Conservation (phyloP, 2,329 filamentous ascomycete genomes). For the Calcarisporium arbuscula region DNA sequence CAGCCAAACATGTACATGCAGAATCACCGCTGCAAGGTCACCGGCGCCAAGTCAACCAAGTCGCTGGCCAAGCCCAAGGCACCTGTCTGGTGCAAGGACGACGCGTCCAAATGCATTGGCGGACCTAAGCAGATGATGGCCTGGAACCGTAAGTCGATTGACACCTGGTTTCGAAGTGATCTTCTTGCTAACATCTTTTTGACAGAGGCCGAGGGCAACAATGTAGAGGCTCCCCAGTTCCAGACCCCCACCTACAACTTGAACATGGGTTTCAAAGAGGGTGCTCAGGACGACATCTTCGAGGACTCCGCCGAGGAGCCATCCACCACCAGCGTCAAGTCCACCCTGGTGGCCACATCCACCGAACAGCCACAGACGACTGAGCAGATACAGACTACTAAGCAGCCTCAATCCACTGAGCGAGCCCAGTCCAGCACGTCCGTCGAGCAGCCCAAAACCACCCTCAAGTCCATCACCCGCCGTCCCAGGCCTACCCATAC, state of each 20-base stretch:
- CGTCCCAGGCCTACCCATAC: too few relatives aligned
- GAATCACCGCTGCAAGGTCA: neutral
- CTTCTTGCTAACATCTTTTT: neutral
- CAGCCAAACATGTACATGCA: neutral
- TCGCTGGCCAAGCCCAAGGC: neutral
- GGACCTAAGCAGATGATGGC: neutral
- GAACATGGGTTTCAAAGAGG: neutral
- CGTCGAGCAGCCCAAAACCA: too few relatives aligned
- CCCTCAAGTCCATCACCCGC: too few relatives aligned
- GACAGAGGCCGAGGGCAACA: neutral
- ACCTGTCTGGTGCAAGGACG: neutral
- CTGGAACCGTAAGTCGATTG: neutral
- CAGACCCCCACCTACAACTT: neutral
- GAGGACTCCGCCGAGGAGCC: too few relatives aligned
- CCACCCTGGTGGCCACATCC: too few relatives aligned
- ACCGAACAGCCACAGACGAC: too few relatives aligned
- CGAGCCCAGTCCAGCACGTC: too few relatives aligned
- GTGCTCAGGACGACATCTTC: neutral
- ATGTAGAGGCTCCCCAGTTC: neutral
- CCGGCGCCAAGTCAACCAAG: neutral
- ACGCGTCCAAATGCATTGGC: neutral
- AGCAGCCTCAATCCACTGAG: too few relatives aligned
- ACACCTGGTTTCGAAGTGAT: neutral
- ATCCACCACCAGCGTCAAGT: too few relatives aligned
- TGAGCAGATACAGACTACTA: too few relatives aligned